Base-by-base conservation (phyloP, 768 basidiomycete species). In the Kwoniella pini region DNA sequence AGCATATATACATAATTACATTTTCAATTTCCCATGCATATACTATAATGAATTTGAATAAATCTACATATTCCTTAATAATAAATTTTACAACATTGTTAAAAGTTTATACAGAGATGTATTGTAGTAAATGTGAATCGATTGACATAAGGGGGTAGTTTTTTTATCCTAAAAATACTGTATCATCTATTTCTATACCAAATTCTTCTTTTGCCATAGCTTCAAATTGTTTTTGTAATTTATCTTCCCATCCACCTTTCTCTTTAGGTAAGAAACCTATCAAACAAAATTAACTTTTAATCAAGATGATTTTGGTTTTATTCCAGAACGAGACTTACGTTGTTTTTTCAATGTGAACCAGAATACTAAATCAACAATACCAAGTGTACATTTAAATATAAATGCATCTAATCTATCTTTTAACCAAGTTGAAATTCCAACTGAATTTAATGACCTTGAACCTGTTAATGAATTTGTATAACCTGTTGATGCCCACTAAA, bases 131-230 rank as follows among this genome's bases (percentile, higher is more conserved):
- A n/a, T n/a, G n/a, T n/a, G n/a, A n/a, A n/a, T n/a, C n/a, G n/a
- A n/a, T n/a, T n/a, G n/a, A 36, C 15, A 36, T 43, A 43, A 43
- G 42, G 42, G n/a, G n/a, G n/a, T n/a, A n/a, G n/a, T n/a, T n/a
- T n/a, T n/a, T 36, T 36, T 57, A 80, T 9, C 80, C 79, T 26
- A 74, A 57, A 74, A 89, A 90, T 2, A 81, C 83, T 22, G 76
- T 80, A 9, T 83, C 80, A 1, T 81, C 82, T 15, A 91, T 82
- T 51, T 93, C 89, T 42, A 93, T 82, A 2, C 91, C 91, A 56
- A 93, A 82, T 62, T 85, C 87, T 46, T 84, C 85, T 72, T 85
- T 87, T n/a, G 90, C 90, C 77, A 91, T 84, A 10, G 71, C 63
- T 64, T 76, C 70, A 33, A 71, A 63, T 27, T 85, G 84, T 65